Percentiles rank a stretch among this genome's conserved stretches.
Conservation (phyloP, 2,329 filamentous ascomycete genomes). For the Aspergillus caelatus region DNA sequence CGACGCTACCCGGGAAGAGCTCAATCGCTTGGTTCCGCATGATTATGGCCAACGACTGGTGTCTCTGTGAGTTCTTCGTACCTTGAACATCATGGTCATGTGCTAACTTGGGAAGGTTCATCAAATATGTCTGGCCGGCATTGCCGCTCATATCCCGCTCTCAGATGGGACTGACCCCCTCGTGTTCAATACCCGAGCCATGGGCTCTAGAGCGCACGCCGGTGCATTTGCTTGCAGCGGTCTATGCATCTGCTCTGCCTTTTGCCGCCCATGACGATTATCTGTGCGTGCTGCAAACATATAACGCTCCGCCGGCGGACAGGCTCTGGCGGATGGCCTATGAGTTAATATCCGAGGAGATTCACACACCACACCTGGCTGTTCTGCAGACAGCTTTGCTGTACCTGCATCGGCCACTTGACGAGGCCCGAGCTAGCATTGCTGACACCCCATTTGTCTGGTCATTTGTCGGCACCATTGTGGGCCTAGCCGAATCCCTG, state of each 20-base stretch:
- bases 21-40: slow-evolving; percentile 24
- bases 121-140: slow-evolving; percentile 34
- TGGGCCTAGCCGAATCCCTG: slow-evolving; percentile 37
- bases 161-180: slow-evolving; percentile 27
- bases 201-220: slow-evolving; percentile 25
- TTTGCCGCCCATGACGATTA: slow-evolving; percentile 36
- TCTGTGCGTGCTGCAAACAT: slow-evolving; percentile 32
- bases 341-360: slow-evolving; percentile 34
- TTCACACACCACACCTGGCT: slow-evolving; percentile 35
- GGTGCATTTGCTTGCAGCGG: slow-evolving; percentile 33
- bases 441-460: slow-evolving; percentile 40
- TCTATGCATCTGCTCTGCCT: slow-evolving; percentile 37
- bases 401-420: slow-evolving; percentile 33
- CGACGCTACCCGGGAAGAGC: slow-evolving; percentile 19
- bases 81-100: background rate
- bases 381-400: slow-evolving; percentile 36
- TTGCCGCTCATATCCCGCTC: slow-evolving; percentile 36
- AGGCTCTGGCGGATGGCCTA: slow-evolving; percentile 36
- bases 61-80: slow-evolving; percentile 20
- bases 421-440: slow-evolving; percentile 25
- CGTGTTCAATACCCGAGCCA: slow-evolving; percentile 24
- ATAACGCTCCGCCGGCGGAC: slow-evolving; percentile 27
- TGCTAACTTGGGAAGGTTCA: slow-evolving; percentile 25
- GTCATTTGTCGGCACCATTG: slow-evolving; percentile 41
- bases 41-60: slow-evolving; percentile 30